phyloP scores from a whole-genome alignment of 495 filamentous ascomycete species.

The Cryomyces minteri region DNA sequence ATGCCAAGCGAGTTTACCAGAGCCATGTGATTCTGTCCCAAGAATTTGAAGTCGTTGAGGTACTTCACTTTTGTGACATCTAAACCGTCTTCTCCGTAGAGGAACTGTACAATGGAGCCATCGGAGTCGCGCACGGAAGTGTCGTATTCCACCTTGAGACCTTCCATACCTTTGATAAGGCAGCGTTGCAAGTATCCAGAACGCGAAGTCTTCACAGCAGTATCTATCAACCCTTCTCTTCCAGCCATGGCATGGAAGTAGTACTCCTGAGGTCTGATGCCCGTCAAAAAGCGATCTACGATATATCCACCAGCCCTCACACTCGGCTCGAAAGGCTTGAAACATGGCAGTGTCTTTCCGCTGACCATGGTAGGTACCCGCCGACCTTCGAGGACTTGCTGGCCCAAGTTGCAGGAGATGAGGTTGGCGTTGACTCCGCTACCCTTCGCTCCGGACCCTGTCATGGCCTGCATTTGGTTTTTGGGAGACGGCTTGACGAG shows the following conservation, averaged over 20 bases:
- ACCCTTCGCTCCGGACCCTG: conserved; percentile 89
- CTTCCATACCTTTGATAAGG: conserved; percentile 98
- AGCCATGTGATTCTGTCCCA: conserved; percentile 55
- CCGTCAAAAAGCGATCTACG: conserved; percentile 91
- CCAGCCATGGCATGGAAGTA: conserved; percentile 99
- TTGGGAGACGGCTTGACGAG: conserved; percentile 83
- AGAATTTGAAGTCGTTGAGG: conserved; percentile 75
- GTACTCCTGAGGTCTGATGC: conserved; percentile 92
- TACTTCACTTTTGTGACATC: conserved; percentile 91
- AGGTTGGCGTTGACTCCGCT: conserved; percentile 84
- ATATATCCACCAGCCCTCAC: conserved; percentile 90
- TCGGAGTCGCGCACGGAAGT: conserved; percentile 85
- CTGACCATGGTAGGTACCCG: conserved; percentile 95
- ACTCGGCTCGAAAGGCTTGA: conserved; percentile 76
- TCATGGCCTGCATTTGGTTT: conserved; percentile 99
- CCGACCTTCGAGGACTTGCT: conserved; percentile 89
- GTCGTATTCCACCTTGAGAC: conserved; percentile 79
- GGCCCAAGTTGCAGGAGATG: conserved; percentile 93
- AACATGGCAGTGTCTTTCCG: conserved; percentile 90
- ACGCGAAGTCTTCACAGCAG: conserved; percentile 92
- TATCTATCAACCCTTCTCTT: conserved; percentile 97
- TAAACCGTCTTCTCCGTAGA: conserved; percentile 92
- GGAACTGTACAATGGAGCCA: conserved; percentile 81
- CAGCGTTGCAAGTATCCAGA: conserved; percentile 96
- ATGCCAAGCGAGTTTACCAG: conserved; percentile 34